A percentile compares a stretch with the other conserved stretches of the same genome.
Evolutionary conservation across 169 alveolate genomes (phyloP).

Genomic region (Plasmodium vivax): DNA sequence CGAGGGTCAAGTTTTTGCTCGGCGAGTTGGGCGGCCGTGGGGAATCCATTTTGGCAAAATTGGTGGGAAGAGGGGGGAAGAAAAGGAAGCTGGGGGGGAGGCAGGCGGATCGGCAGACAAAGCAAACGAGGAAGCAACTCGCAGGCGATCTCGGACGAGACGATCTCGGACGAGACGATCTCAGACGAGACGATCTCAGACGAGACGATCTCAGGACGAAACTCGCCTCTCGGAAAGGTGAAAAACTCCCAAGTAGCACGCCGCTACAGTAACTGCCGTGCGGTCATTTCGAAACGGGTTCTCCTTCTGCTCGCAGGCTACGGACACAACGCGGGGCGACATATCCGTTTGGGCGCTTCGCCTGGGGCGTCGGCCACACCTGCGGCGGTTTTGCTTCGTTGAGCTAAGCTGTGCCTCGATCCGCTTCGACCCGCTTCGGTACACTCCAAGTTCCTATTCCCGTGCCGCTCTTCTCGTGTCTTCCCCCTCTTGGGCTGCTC

Average conservation of each 20-base stretch:
- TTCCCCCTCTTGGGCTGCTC: background rate
- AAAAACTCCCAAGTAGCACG: background rate
- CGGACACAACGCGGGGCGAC: background rate
- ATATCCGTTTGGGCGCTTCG: no score
- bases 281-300: background rate
- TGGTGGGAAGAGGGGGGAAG: background rate
- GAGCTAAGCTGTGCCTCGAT: background rate
- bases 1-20: conserved; percentile 31
- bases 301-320: background rate
- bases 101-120: background rate
- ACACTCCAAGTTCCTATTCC: background rate
- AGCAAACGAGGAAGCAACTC: background rate
- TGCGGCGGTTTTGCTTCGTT: background rate
- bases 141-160: background rate
- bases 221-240: background rate
- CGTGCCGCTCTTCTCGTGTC: background rate
- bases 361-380: background rate
- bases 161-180: no score
- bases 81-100: background rate
- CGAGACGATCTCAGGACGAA: background rate
- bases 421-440: background rate
- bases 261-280: background rate
- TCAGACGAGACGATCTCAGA: background rate
- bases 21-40: background rate
- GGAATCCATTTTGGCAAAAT: conserved; percentile 24